These are phyloP conservation scores for Vanilla planifolia DNA, from an alignment of 106 monocot genomes.

Conservation along the genomic window DNA sequence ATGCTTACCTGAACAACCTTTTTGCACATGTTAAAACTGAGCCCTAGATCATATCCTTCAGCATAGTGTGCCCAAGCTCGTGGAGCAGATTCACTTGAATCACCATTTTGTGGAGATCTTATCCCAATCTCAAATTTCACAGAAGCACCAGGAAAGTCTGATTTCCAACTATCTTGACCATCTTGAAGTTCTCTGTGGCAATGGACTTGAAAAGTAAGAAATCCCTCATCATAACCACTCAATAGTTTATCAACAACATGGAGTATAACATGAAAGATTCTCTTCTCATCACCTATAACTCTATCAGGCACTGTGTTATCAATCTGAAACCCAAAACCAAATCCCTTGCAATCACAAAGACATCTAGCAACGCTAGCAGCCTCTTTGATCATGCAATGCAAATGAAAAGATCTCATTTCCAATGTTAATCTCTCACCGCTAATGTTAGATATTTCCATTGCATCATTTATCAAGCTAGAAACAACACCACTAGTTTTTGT, in stretches of 20 bases:
- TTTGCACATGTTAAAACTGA: conserved; percentile 63
- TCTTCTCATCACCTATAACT: conserved; percentile 61
- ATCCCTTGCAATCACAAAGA: conserved; percentile 43
- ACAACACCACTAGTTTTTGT: conserved; percentile 38
- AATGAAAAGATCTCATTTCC: conserved; percentile 31
- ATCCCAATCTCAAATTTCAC: conserved; percentile 53
- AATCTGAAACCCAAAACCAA: conserved; percentile 46
- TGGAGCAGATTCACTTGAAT: conserved; percentile 10
- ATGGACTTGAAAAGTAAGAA: conserved; percentile 26
- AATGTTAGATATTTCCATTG: conserved; percentile 35
- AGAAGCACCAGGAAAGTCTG: conserved; percentile 24
- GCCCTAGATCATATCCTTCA: conserved; percentile 35
- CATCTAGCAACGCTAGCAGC: conserved; percentile 44
- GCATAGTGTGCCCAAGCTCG: conserved; percentile 12
- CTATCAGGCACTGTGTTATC: conserved; percentile 30
- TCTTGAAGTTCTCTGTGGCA: conserved; percentile 19
- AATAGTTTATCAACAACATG: conserved; percentile 48
- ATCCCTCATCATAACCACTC: conserved; percentile 27
- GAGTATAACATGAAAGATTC: conserved; percentile 60
- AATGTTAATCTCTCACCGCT: conserved; percentile 29
- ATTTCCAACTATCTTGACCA: conserved; percentile 31
- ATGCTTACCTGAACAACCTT: conserved; percentile 54
- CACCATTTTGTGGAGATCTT: conserved; percentile 11
- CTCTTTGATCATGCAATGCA: conserved; percentile 45
- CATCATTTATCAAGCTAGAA: conserved; percentile 45